phyloP scores from a whole-genome alignment of 2,329 filamentous ascomycete species.

The Pestalotiopsis sp. region DNA sequence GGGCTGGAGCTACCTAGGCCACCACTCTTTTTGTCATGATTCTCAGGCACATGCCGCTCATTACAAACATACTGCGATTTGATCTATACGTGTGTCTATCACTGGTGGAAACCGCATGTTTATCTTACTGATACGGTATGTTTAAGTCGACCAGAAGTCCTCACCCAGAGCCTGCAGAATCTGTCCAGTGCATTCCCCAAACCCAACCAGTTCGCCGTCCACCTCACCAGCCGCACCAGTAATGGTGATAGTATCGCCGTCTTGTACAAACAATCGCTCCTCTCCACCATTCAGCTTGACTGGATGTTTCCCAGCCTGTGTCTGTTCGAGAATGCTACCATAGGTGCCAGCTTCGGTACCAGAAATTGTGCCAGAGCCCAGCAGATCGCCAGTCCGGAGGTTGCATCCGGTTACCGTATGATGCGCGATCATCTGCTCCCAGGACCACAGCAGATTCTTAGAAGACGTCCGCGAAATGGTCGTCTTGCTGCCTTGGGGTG shows the following conservation, averaged over 20 bases:
- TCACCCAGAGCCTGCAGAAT: neutral
- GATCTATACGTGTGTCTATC: neutral
- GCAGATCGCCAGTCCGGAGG: constrained; percentile 72
- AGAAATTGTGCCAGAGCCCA: constrained; percentile 78
- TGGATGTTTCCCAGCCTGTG: constrained; percentile 44
- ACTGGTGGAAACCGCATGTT: neutral
- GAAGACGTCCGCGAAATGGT: constrained; percentile 64
- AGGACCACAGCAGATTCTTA: constrained; percentile 75
- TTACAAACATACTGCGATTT: too few species aligned
- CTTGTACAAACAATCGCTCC: constrained; percentile 44
- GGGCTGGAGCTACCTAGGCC: too few species aligned
- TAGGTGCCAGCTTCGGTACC: constrained; percentile 39
- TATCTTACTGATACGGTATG: neutral
- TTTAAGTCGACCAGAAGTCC: neutral
- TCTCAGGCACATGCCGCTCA: too few species aligned
- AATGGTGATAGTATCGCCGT: constrained; percentile 46
- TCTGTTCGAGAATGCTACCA: constrained; percentile 49
- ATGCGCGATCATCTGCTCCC: constrained; percentile 81
- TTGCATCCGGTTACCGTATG: constrained; percentile 78
- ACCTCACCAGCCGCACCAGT: constrained; percentile 38
- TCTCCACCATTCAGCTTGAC: constrained; percentile 42
- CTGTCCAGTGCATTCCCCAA: constrained; percentile 42
- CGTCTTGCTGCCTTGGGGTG: constrained; percentile 50
- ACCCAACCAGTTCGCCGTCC: constrained; percentile 40
- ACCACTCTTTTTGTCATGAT: too few species aligned